Conservation (phyloP, 75 land plant genomes). For the Pinus taeda region DNA sequence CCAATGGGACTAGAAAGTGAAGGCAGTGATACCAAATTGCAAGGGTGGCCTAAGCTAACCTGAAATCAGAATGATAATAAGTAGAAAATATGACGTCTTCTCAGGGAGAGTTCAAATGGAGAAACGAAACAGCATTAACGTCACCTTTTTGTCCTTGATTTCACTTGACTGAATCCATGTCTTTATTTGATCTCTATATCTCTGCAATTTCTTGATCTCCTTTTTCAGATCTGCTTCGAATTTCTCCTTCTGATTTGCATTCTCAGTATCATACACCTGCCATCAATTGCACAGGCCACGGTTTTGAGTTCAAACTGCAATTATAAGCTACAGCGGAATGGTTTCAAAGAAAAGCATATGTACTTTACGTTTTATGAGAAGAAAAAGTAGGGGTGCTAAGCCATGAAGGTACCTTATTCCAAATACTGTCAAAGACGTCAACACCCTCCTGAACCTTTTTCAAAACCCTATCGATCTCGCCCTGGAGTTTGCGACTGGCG, state of each 20-base stretch:
- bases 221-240: constrained; percentile 98
- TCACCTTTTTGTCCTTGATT: constrained; percentile 96
- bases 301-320: not conserved
- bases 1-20: no score
- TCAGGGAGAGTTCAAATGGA: not conserved
- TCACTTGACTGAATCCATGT: constrained; percentile 99
- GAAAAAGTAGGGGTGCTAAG: not conserved
- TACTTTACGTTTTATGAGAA: not conserved
- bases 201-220: constrained; percentile 98
- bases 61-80: no score
- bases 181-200: constrained; percentile 96
- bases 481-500: constrained; percentile 93
- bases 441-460: constrained; percentile 99
- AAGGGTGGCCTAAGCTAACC: no score
- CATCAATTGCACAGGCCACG: constrained; percentile 3
- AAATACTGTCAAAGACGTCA: constrained; percentile 94
- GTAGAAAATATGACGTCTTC: not conserved
- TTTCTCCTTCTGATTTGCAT: constrained; percentile 99
- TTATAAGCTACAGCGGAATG: not conserved
- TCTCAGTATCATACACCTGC: constrained; percentile 97
- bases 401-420: constrained; percentile 77
- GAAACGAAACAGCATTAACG: not conserved
- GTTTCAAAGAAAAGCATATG: not conserved
- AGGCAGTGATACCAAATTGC: no score
- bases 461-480: constrained; percentile 94